These are phyloP conservation scores for Syzygium oleosum DNA, from an alignment of 345 rosid genomes.

Conservation along the genomic window DNA sequence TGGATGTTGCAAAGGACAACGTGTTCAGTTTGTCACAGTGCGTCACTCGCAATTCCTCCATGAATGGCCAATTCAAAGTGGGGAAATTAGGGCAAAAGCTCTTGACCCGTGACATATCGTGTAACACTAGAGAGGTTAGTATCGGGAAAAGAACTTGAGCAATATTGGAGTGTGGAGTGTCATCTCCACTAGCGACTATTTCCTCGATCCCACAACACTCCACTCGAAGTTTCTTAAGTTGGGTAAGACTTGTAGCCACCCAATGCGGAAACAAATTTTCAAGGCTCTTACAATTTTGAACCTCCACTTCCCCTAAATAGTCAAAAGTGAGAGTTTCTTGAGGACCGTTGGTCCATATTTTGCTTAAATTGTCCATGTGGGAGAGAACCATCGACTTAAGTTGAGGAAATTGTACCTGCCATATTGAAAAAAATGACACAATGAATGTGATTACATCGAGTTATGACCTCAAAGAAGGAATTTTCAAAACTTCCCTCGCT, in stretches of 20 bases:
- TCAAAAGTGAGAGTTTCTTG: not conserved
- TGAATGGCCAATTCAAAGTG: not conserved
- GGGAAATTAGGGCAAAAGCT: not conserved
- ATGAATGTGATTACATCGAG: not conserved
- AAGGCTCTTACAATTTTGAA: fast-evolving
- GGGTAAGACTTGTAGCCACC: not conserved
- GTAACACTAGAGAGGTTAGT: not conserved
- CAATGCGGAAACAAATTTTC: not conserved
- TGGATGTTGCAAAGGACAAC: fast-evolving
- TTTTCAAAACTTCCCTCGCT: not conserved
- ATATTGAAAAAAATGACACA: not conserved
- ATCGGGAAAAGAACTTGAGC: not conserved
- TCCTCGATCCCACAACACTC: not conserved
- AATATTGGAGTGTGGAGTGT: fast-evolving
- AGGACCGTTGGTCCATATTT: fast-evolving
- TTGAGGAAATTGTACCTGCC: not conserved
- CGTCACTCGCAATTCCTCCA: fast-evolving
- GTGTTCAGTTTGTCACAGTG: no score
- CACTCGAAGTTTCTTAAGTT: not conserved
- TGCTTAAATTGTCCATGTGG: not conserved
- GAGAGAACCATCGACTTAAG: fast-evolving
- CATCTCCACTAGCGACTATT: not conserved
- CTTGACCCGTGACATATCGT: not conserved
- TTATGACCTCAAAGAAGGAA: not conserved
- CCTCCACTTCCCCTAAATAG: fast-evolving